Evolutionary conservation across 1,139 yeast species (phyloP).

Genomic region (Blastobotrys proliferans): DNA sequence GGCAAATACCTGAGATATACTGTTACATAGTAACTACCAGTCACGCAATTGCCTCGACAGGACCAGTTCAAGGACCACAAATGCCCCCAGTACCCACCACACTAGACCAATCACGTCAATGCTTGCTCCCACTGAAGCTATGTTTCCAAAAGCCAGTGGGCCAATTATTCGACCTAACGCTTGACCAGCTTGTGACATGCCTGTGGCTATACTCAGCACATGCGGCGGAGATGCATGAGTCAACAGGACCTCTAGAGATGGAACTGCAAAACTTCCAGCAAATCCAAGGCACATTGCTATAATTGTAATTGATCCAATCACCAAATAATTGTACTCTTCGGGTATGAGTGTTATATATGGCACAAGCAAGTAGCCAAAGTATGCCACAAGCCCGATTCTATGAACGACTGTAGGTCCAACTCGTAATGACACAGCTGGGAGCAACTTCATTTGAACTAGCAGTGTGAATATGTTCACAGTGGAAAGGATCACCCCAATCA

Average conservation of each 20-base stretch:
- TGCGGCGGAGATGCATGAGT: slow-evolving; percentile 28
- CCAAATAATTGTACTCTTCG: slow-evolving; percentile 44
- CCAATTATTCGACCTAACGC: slow-evolving; percentile 55
- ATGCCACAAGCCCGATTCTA: slow-evolving; percentile 41
- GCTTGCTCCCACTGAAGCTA: slow-evolving; percentile 45
- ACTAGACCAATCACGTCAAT: slow-evolving; percentile 44
- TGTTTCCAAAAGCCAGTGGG: slow-evolving; percentile 52
- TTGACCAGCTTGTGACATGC: slow-evolving; percentile 35
- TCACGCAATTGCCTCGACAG: too few species aligned
- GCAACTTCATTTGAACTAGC: slow-evolving; percentile 45
- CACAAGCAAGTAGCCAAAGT: slow-evolving; percentile 44
- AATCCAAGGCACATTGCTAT: slow-evolving; percentile 23
- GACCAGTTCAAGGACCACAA: slow-evolving; percentile 21
- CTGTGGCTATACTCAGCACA: slow-evolving; percentile 31
- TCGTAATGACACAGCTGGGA: slow-evolving; percentile 51
- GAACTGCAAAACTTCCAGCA: slow-evolving; percentile 30
- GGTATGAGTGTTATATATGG: slow-evolving; percentile 48
- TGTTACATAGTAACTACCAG: too few species aligned
- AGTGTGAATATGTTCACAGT: slow-evolving; percentile 54
- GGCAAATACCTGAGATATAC: too few species aligned
- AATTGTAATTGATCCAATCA: slow-evolving; percentile 11
- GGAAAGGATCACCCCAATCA: slow-evolving; percentile 53
- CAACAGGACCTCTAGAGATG: slow-evolving; percentile 30
- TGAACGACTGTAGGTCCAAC: slow-evolving; percentile 46
- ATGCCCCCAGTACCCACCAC: slow-evolving; percentile 46